These are phyloP conservation scores for Neofusicoccum laricinum DNA, from an alignment of 2,329 filamentous ascomycete genomes.

Conservation along the genomic window DNA sequence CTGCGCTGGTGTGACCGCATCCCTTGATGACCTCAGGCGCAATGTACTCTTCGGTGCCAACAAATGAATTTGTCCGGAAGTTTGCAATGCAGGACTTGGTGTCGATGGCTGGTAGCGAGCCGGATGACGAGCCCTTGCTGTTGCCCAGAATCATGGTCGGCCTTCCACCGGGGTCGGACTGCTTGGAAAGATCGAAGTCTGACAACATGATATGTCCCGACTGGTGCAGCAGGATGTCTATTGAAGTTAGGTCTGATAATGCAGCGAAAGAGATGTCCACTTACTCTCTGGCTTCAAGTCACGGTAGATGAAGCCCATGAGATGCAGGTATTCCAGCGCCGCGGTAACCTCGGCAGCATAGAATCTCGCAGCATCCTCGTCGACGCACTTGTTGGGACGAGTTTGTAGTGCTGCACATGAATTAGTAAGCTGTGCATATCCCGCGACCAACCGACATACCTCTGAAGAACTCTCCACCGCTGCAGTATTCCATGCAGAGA, in stretches of 20 bases:
- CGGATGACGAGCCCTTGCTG: slow-evolving; percentile 74
- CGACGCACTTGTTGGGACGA: slow-evolving; percentile 92
- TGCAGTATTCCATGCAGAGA: slow-evolving; percentile 99
- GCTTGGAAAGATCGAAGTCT: slow-evolving; percentile 97
- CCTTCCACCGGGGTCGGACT: slow-evolving; percentile 91
- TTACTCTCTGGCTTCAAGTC: slow-evolving; percentile 95
- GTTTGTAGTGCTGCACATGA: slow-evolving; percentile 71
- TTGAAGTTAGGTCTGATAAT: slow-evolving; percentile 38
- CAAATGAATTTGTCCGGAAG: slow-evolving; percentile 97
- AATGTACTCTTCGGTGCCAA: slow-evolving; percentile 98
- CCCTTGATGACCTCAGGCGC: slow-evolving; percentile 98
- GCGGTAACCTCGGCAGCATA: slow-evolving; percentile 98
- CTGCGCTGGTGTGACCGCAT: slow-evolving; percentile 94
- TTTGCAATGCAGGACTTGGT: slow-evolving; percentile 98
- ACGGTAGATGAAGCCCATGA: slow-evolving; percentile 99
- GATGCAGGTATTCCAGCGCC: slow-evolving; percentile 90
- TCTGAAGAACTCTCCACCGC: slow-evolving; percentile 96
- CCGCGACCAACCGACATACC: slow-evolving; percentile 35
- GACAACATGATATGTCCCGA: slow-evolving; percentile 99
- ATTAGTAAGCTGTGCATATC: slow-evolving; percentile 14
- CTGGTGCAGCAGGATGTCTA: slow-evolving; percentile 95
- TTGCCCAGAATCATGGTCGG: slow-evolving; percentile 96
- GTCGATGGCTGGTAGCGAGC: slow-evolving; percentile 91
- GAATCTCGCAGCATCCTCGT: slow-evolving; percentile 93
- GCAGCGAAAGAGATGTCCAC: too few species aligned